Conservation (phyloP, 345 rosid species). For the Draba incana region DNA sequence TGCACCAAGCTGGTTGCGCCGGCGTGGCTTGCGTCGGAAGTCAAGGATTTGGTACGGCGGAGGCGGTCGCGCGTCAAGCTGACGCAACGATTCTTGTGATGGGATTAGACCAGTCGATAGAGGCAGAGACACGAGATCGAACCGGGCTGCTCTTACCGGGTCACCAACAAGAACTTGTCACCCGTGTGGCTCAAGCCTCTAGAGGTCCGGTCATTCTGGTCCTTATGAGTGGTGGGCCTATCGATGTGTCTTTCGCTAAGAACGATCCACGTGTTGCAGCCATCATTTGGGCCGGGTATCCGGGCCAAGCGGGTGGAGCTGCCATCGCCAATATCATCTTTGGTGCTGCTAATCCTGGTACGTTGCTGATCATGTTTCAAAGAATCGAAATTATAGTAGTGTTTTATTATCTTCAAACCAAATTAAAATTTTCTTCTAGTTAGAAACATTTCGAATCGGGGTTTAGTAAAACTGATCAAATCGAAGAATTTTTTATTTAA, state of each 20-base stretch:
- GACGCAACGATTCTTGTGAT: constrained; percentile 83
- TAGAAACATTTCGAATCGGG: too few species aligned
- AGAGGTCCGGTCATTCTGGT: constrained; percentile 74
- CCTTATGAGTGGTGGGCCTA: constrained; percentile 82
- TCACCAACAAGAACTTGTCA: constrained; percentile 74
- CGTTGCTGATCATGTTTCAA: not conserved
- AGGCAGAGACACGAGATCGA: constrained; percentile 77
- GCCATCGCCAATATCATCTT: constrained; percentile 82
- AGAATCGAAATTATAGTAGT: too few species aligned
- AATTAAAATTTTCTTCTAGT: not conserved
- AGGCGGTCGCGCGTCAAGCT: constrained; percentile 60
- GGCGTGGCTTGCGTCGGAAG: constrained; percentile 56
- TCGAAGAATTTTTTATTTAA: too few species aligned
- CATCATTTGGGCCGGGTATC: constrained; percentile 97
- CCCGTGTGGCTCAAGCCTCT: constrained; percentile 67
- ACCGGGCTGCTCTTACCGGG: constrained; percentile 71
- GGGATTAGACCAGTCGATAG: constrained; percentile 92
- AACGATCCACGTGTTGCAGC: constrained; percentile 70
- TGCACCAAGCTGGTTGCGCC: constrained; percentile 67
- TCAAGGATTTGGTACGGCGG: constrained; percentile 54
- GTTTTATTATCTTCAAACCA: not conserved
- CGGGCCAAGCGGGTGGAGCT: constrained; percentile 93
- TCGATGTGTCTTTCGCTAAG: constrained; percentile 86
- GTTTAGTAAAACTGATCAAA: too few species aligned
- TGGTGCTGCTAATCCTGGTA: constrained; percentile 84